Base-by-base conservation (phyloP, 106 monocot genomes). In the Dendrobium chrysotoxum region DNA sequence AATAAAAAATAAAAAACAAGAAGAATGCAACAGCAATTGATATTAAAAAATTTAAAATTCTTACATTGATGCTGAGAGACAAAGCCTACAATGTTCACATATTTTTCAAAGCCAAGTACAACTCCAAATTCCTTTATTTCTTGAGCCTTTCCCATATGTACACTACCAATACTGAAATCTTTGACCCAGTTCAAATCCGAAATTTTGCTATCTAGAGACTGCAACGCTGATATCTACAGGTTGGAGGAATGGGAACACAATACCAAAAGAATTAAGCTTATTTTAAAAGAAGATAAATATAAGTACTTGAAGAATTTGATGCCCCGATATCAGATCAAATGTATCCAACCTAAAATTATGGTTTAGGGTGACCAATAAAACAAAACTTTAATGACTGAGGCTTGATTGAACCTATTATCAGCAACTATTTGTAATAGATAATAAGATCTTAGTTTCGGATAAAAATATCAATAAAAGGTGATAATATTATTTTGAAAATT, bases 91-190 rank as follows among this genome's bases (percentile, higher is more conserved):
- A 87, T 75, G 87, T 93, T 88, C 72, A 26, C 64, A 72, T 91
- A 85, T 70, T 88, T 80, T 82, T 91, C 86, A 77, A 99, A 95
- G 71, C 84, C 88, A 64, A 99, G 42, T 54, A 95, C 87, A 30
- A 91, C 78, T n/a, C 98, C 98, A 77, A 82, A 88, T 35, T 99
- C 98, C 75, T 94, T 92, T 81, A 82, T 87, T 31, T 92, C 94
- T 80, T 89, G 92, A 53, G 95, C 68, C 80, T 92, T 88, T 40
- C 90, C 95, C 80, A 90, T 86, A 68, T 95, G 88, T 74, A 99
- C 76, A 81, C 82, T 83, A 41, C 95, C 95, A 84, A 95, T 87
- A 38, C 12, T 82, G 75, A 95, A 88, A 53, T 80, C 76, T 75
- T 85, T 79, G 17, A 72, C 40, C 86, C 85, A 86, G 26, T 77